These are phyloP conservation scores for Backusella sp. DNA, from an alignment of 192 early-diverging fungal genomes.

Conservation along the genomic window DNA sequence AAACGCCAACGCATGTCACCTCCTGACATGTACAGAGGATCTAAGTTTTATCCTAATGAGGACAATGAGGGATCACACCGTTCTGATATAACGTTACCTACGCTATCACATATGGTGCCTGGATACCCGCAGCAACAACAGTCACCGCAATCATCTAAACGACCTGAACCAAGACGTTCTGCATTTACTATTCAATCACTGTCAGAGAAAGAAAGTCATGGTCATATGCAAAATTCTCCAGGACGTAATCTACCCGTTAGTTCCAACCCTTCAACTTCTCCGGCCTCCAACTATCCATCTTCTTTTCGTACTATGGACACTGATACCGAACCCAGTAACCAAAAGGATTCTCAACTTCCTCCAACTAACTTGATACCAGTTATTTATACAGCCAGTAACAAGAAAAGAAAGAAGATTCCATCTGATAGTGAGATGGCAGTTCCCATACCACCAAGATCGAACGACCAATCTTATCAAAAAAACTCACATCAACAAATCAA, in stretches of 20 bases:
- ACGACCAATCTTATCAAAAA: neutral
- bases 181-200: constrained; percentile 4
- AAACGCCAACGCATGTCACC: constrained; percentile 6
- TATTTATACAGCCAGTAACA: neutral
- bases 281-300: neutral
- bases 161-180: constrained; percentile 6
- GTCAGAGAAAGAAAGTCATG: neutral
- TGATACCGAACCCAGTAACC: neutral
- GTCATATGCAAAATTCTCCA: neutral
- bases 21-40: neutral
- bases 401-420: neutral
- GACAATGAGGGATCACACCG: neutral
- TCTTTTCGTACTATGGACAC: neutral
- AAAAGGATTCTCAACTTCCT: neutral
- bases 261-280: neutral
- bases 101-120: neutral
- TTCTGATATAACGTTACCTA: constrained; percentile 2
- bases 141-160: neutral
- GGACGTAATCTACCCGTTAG: neutral
- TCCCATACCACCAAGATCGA: neutral
- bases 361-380: neutral
- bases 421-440: neutral
- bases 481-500: constrained; percentile 12
- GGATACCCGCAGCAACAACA: neutral
- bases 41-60: constrained; percentile 1